Base-by-base conservation (phyloP, 1,139 yeast genomes). In the Geotrichum klebahnii region DNA sequence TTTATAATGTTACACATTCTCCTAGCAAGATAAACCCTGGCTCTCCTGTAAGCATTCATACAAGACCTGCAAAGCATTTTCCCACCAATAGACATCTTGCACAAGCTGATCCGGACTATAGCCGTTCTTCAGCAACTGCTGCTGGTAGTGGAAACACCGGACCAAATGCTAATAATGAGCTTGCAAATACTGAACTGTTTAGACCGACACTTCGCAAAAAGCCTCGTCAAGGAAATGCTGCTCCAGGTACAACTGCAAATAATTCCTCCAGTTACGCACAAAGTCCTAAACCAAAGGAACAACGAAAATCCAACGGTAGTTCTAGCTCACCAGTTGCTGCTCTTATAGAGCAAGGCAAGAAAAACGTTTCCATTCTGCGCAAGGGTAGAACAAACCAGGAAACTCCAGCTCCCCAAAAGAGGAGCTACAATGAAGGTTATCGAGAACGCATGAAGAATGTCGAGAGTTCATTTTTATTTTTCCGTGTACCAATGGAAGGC, bases 391-490 rank as follows among this genome's bases (percentile, higher is more conserved):
- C 22, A 34, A 19, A 16, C 8, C 19, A n/a, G 38, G 38, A n/a
- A n/a, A n/a, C n/a, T n/a, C n/a, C n/a, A n/a, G n/a, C n/a, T n/a
- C n/a, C n/a, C n/a, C 19, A 28, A 17, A 37, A 44, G 32, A 36
- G 51, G 3, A 47, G 42, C 19, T 48, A 52, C 41, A 44, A 47
- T 19, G 51, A 46, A 24, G 51, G 53, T 10, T 45, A 46, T 10
- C 44, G 48, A 14, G 49, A 50, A 8, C 48, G 53, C 28, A 46
- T 47, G 32, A 41, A 46, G 22, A 53, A 44, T 14, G 36, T 53
- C 19, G 47, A 54, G 8, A 47, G 35, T 8, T 20, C 53, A 2
- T 37, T 24, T 16, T 19, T 38, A 5, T 50, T 43, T 20, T 43
- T 46, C 31, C 38, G 53, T 20, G 14, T 31, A n/a, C 43, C 43